Percentiles rank a stretch among this genome's conserved stretches.
phyloP scores from a whole-genome alignment of 331 rosid species.

The Prunus yedoensis region DNA sequence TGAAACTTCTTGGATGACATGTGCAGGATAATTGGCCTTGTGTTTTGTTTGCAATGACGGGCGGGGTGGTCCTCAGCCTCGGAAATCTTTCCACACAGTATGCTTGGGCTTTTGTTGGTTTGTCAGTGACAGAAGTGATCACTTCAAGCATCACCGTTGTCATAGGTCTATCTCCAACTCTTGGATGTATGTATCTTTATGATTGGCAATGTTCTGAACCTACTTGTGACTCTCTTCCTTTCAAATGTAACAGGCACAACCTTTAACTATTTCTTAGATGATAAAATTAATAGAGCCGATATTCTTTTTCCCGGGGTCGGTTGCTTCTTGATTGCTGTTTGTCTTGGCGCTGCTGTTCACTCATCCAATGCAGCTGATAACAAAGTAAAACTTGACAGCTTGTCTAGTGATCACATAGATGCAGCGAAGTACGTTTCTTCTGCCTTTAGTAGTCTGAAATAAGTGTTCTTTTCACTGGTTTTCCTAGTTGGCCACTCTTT shows the following conservation, averaged over 20 bases:
- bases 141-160: slow-evolving; percentile 81
- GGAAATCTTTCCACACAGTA: slow-evolving; percentile 84
- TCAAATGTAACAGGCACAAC: slow-evolving; percentile 62
- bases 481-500: neutral
- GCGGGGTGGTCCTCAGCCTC: slow-evolving; percentile 75
- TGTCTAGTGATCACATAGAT: slow-evolving; percentile 32
- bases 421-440: slow-evolving; percentile 45
- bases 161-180: slow-evolving; percentile 49
- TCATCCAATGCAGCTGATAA: slow-evolving; percentile 85
- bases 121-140: slow-evolving; percentile 82
- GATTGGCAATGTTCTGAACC: neutral
- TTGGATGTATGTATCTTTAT: neutral
- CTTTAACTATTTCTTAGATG: slow-evolving; percentile 83
- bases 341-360: slow-evolving; percentile 85
- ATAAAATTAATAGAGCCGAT: slow-evolving; percentile 73
- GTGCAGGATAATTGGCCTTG: slow-evolving; percentile 83
- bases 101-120: slow-evolving; percentile 88
- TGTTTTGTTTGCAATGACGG: slow-evolving; percentile 79
- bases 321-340: slow-evolving; percentile 87
- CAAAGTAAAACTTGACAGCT: slow-evolving; percentile 52
- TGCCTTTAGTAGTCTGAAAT: neutral
- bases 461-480: neutral
- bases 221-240: neutral
- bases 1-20: slow-evolving; percentile 11
- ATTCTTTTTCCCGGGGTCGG: slow-evolving; percentile 93